Evolutionary conservation across 2,329 filamentous ascomycete species (phyloP).

Genomic region (Penicillium thymicola): DNA sequence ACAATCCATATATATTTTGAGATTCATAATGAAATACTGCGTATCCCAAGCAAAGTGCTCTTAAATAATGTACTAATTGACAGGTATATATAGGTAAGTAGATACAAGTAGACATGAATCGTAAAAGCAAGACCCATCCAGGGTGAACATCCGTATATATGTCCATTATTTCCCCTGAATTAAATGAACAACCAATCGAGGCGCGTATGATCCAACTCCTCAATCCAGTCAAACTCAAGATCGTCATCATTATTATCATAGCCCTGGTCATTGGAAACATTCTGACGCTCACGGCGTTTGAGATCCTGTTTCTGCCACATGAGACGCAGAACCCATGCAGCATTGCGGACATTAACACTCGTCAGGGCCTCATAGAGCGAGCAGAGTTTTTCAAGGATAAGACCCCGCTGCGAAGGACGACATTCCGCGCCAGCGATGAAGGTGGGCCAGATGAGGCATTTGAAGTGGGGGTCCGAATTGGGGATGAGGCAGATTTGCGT

Average conservation of each 20-base stretch:
- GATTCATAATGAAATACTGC: not conserved
- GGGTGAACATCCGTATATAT: not conserved
- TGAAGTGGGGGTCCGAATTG: slow-evolving; percentile 39
- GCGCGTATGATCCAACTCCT: slow-evolving; percentile 39
- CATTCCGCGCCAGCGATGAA: slow-evolving; percentile 46
- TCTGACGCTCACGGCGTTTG: slow-evolving; percentile 18
- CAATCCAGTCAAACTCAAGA: slow-evolving; percentile 40
- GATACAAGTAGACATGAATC: not conserved
- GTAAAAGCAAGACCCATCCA: not conserved
- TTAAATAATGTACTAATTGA: not conserved
- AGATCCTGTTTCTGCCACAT: slow-evolving; percentile 43
- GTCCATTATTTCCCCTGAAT: not conserved
- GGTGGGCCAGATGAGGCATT: slow-evolving; percentile 44
- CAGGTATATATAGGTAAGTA: not conserved
- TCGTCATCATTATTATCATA: slow-evolving; percentile 27
- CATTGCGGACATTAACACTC: slow-evolving; percentile 41
- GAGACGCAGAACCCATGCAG: slow-evolving; percentile 38
- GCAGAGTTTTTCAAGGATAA: slow-evolving; percentile 34
- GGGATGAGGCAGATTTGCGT: slow-evolving; percentile 37
- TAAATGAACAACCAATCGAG: slow-evolving; percentile 44
- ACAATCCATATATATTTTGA: not conserved
- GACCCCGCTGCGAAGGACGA: slow-evolving; percentile 29
- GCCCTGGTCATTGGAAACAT: slow-evolving; percentile 1
- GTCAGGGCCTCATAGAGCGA: slow-evolving; percentile 36
- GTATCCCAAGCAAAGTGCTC: not conserved